Conservation (phyloP, 208 protist genomes). For the Leishmania aethiopica region DNA sequence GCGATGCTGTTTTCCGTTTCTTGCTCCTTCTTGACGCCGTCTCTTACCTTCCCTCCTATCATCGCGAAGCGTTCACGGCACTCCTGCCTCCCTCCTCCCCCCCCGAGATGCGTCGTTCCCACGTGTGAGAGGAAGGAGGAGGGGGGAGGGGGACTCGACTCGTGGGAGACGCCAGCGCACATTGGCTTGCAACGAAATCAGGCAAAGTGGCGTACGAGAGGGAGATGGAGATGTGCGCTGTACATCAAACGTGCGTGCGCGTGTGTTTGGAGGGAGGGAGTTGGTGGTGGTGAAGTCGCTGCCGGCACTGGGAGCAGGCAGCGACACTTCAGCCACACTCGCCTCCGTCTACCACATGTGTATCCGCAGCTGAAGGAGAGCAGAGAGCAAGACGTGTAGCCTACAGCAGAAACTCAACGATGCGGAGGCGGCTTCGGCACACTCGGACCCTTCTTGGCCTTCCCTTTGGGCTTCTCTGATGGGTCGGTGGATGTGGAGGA, state of each 20-base stretch:
- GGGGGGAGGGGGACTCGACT: neutral
- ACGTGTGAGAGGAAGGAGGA: neutral
- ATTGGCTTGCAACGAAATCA: neutral
- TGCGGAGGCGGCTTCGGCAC: constrained; percentile 8
- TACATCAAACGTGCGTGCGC: constrained; percentile 1
- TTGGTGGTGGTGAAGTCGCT: neutral
- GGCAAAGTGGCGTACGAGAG: neutral
- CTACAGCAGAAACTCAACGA: neutral
- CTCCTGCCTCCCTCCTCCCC: neutral
- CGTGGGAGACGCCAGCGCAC: neutral
- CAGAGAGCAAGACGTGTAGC: neutral
- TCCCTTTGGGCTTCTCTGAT: neutral
- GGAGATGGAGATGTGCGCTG: neutral
- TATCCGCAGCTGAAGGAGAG: neutral
- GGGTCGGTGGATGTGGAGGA: neutral
- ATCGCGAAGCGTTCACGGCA: neutral
- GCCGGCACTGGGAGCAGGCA: neutral
- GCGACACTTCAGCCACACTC: neutral
- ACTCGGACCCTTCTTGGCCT: neutral
- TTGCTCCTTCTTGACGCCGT: neutral
- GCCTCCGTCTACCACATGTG: too few species aligned
- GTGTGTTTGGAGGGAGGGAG: neutral
- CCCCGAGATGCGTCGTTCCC: neutral
- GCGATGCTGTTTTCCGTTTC: neutral
- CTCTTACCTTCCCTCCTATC: neutral